Conservation (phyloP, 352 stramenopile genomes). For the Pythium guiyangense region DNA sequence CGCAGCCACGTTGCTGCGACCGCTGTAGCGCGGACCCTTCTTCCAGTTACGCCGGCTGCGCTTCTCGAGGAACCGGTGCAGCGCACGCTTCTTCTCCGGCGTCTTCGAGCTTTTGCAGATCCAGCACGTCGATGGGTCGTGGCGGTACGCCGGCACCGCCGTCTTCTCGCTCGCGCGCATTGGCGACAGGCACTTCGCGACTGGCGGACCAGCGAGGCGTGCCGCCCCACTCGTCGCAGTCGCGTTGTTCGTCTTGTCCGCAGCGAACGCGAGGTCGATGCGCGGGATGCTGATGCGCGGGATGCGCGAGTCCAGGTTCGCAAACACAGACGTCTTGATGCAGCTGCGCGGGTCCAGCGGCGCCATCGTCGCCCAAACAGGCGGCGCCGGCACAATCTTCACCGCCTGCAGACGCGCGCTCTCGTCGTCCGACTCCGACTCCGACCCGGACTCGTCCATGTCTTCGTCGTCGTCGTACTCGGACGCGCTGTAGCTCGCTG, state of each 20-base stretch:
- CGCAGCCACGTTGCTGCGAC: constrained; percentile 72
- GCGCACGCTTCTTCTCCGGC: constrained; percentile 69
- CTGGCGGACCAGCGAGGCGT: constrained; percentile 1
- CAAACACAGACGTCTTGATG: constrained; percentile 74
- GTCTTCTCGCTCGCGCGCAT: constrained; percentile 47
- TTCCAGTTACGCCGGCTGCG: constrained; percentile 81
- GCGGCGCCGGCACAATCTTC: constrained; percentile 45
- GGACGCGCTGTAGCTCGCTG: constrained; percentile 9
- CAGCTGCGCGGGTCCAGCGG: constrained; percentile 71
- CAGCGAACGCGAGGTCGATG: constrained; percentile 60
- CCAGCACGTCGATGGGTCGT: constrained; percentile 78
- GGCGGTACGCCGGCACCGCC: constrained; percentile 38
- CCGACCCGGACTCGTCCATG: constrained; percentile 24
- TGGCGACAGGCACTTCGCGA: constrained; percentile 30
- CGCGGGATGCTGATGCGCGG: constrained; percentile 57
- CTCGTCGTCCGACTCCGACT: constrained; percentile 25
- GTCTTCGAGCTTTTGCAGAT: constrained; percentile 87
- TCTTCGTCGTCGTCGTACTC: constrained; percentile 27
- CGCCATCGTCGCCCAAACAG: constrained; percentile 44
- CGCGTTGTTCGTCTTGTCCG: constrained; percentile 13
- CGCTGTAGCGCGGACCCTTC: constrained; percentile 72
- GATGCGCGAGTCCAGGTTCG: constrained; percentile 76
- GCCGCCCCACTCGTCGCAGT: constrained; percentile 10
- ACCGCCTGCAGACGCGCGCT: constrained; percentile 13
- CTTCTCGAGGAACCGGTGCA: constrained; percentile 84